phyloP scores from a whole-genome alignment of 495 filamentous ascomycete genomes.

The Penicillium bialowiezense region DNA sequence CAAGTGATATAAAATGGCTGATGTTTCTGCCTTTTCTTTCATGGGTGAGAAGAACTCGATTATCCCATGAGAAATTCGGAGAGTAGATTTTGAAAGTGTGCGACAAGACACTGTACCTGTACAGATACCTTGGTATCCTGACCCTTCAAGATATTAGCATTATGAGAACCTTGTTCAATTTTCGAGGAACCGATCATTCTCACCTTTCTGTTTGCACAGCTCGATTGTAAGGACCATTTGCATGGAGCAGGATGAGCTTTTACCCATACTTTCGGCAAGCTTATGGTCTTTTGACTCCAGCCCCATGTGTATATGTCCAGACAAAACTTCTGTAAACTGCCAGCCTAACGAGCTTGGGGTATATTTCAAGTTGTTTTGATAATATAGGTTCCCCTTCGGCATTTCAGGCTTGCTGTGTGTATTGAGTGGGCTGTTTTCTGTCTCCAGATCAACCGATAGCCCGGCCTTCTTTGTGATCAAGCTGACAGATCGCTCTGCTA shows the following conservation, averaged over 20 bases:
- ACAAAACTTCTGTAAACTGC: neutral
- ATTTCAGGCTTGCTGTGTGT: neutral
- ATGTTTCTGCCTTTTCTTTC: conserved; percentile 52
- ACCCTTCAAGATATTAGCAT: neutral
- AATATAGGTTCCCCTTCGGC: neutral
- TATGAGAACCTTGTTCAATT: neutral
- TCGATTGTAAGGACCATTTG: neutral
- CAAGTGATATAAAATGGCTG: conserved; percentile 60
- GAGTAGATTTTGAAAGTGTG: conserved; percentile 52
- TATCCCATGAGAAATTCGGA: conserved; percentile 34
- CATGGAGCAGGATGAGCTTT: neutral
- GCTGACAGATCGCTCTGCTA: conserved; percentile 61
- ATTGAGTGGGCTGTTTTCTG: conserved; percentile 38
- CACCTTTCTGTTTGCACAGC: neutral
- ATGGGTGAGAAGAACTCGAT: conserved; percentile 46
- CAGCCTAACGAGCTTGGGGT: neutral
- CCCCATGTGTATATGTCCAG: neutral
- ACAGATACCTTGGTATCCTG: conserved; percentile 11
- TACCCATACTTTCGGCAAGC: neutral
- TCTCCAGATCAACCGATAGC: conserved; percentile 46
- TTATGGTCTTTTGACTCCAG: too few species aligned
- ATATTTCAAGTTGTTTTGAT: neutral
- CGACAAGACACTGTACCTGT: conserved; percentile 64
- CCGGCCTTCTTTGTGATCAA: conserved; percentile 36
- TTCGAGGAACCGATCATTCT: neutral